phyloP scores from a whole-genome alignment of 495 filamentous ascomycete genomes.

The Penicillium odoratum region DNA sequence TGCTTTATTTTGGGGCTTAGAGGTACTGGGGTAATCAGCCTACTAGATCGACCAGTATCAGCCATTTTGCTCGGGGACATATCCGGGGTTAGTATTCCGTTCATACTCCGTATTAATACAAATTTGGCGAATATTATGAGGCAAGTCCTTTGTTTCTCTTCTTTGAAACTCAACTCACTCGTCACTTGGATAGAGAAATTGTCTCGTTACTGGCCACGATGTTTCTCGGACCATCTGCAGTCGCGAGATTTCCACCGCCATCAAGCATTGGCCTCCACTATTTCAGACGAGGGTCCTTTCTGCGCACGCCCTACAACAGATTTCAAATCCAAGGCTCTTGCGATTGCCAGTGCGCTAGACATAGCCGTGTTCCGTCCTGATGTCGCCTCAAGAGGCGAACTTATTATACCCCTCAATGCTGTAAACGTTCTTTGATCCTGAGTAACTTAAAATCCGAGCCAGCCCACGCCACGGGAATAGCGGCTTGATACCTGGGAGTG shows the following conservation, averaged over 20 bases:
- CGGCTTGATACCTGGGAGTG: constrained; percentile 27
- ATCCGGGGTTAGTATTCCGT: background rate
- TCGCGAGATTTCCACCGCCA: background rate
- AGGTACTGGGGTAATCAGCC: too few relatives aligned
- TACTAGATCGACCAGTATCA: background rate
- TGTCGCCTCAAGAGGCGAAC: constrained; percentile 11
- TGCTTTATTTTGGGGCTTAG: too few relatives aligned
- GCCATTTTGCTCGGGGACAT: background rate
- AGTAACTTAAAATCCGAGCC: constrained; percentile 19
- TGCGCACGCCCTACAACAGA: background rate
- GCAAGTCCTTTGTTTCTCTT: background rate
- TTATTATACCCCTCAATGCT: constrained; percentile 14
- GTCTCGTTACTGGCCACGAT: background rate
- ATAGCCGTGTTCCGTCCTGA: background rate
- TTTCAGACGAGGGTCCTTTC: constrained; percentile 1
- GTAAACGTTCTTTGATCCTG: constrained; percentile 11
- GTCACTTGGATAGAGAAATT: constrained; percentile 16
- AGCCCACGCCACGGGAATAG: constrained; percentile 25
- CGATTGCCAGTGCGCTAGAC: background rate
- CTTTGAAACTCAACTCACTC: constrained; percentile 15
- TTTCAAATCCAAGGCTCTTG: background rate
- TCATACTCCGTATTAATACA: too few relatives aligned
- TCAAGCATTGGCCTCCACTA: constrained; percentile 4
- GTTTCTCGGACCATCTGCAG: background rate
- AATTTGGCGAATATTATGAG: background rate